Evolutionary conservation across 306 rosid species (phyloP), one percentile per base, ranked within the genome.

Genomic region (Carpinus fangiana): DNA sequence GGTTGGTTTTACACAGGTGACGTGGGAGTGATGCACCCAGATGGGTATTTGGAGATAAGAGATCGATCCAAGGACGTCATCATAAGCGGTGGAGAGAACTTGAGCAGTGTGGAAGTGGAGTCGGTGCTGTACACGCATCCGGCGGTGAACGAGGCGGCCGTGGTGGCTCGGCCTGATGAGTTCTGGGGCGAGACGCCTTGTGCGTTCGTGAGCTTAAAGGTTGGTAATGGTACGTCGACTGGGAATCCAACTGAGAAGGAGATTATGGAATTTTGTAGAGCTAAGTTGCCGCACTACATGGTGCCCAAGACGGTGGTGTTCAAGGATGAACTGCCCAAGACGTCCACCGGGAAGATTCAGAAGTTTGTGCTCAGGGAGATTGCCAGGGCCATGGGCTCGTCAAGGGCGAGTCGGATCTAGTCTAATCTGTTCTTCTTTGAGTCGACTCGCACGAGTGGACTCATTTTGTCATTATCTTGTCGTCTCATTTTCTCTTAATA

Each of bases 161-260:
- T 90, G 72, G 97, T 93, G 80, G 93, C 96, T 0, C 75, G 89
- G 4, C 87, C 88, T 0, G 89, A 93, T 17, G 96, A 90, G 77
- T 83, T 53, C 0, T 93, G 96, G 96, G 96, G 96, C 0, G 97
- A 93, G 80, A 89, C 92, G 50, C 96, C 97, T 11, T 93, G 96
- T 31, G 97, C 97, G 0, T 90, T 90, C 2, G 76, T 93, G 79
- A 89, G 90, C 71, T 76, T 93, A 80, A 92, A 84, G 47, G 26
- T 10, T 0, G 89, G 88, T 10, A 23, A 12, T 0, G 89, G 87
- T 8, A 17, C 83, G 70, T 41, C 85, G 73, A 70, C 43, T 28
- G 54, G 51, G 11, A 76, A 55, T 31, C 87, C 89, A 0, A 89
- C 81, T 4, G 93, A 86, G 84, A 79, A 69, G 1, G 96, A 92